Base-by-base conservation (phyloP, 768 basidiomycete genomes). In the Pholiota microspora region DNA sequence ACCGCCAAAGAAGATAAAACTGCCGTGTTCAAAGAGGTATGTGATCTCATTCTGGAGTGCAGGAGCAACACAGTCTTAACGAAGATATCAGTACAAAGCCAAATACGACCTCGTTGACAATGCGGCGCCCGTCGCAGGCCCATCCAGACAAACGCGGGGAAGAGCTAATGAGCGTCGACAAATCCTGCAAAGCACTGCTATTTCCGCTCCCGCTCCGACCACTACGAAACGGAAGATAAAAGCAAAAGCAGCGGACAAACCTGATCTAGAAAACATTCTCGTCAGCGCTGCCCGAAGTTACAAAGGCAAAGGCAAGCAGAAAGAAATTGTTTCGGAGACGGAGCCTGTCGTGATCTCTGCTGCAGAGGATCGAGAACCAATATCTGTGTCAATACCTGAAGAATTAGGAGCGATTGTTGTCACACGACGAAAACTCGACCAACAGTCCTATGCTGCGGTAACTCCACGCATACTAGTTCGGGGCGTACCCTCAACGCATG, bases 1-100 rank as follows among this genome's bases (percentile, higher is more conserved):
- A 71, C 71, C 29, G 89, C 89, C 5, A 94, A 94, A 65, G 56
- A 70, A 49, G 92, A 95, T 59, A 80, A 80, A 28, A 84, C 86
- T 10, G 68, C 71, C 25, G 89, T 89, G n/a, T 94, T 88, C 63
- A 77, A 79, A 59, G 77, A 88, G 71, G 93, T 93, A 57, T 47
- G 82, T 73, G 12, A 13, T 18, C 21, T 53, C 35, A 28, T 32
- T 53, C 57, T 40, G n/a, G 32, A 54, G 23, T 34, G 8, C 13
- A 6, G 25, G 45, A 61, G 53, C 21, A 9, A 21, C 16, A 16
- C 9, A 42, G 21, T 42, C 10, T 42, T 21, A 21, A 42, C 16
- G 8, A 2, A 23, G 21, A 8, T 42, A 42, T 21, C 55, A 88
- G 84, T 89, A 79, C 63, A 85, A 88, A 68, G 61, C 79, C 7